Conservation (phyloP, 2,329 filamentous ascomycete genomes). For the Aspergillus chevalieri region DNA sequence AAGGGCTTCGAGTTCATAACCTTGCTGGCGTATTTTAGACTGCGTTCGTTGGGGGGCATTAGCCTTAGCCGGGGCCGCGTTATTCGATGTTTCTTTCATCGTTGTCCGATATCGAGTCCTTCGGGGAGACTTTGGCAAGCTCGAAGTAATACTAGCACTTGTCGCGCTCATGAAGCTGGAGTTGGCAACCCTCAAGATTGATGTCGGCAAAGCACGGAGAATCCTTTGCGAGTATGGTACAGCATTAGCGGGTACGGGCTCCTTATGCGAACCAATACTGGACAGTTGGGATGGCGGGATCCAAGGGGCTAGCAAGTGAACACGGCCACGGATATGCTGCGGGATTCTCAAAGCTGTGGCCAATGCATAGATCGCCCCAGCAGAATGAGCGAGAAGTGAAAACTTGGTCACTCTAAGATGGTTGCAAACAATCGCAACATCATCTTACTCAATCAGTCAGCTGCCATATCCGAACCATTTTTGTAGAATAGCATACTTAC, state of each 20-base stretch:
- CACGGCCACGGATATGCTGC: conserved; percentile 86
- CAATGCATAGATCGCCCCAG: conserved; percentile 94
- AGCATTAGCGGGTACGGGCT: conserved; percentile 71
- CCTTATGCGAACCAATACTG: conserved; percentile 66
- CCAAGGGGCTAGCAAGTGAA: conserved; percentile 84
- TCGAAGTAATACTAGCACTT: conserved; percentile 75
- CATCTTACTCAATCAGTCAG: conserved; percentile 43
- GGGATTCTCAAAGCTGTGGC: conserved; percentile 94
- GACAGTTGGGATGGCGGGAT: conserved; percentile 93
- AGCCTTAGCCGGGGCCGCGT: conserved; percentile 52
- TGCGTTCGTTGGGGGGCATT: conserved; percentile 9
- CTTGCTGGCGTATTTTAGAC: conserved; percentile 14
- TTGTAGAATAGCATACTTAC: conserved; percentile 45
- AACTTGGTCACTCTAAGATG: conserved; percentile 90
- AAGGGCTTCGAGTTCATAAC: conserved; percentile 11
- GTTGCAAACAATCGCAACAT: conserved; percentile 91
- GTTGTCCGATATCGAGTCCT: conserved; percentile 54
- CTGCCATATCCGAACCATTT: background rate
- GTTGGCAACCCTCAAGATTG: conserved; percentile 88
- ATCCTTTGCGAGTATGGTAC: conserved; percentile 90
- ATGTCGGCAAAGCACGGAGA: conserved; percentile 79
- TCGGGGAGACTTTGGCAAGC: conserved; percentile 60
- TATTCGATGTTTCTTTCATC: conserved; percentile 29
- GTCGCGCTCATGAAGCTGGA: conserved; percentile 92
- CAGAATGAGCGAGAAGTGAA: conserved; percentile 91